These are phyloP conservation scores for Xerocomus amazonicus DNA, from an alignment of 1,284 basidiomycete genomes.

Conservation along the genomic window DNA sequence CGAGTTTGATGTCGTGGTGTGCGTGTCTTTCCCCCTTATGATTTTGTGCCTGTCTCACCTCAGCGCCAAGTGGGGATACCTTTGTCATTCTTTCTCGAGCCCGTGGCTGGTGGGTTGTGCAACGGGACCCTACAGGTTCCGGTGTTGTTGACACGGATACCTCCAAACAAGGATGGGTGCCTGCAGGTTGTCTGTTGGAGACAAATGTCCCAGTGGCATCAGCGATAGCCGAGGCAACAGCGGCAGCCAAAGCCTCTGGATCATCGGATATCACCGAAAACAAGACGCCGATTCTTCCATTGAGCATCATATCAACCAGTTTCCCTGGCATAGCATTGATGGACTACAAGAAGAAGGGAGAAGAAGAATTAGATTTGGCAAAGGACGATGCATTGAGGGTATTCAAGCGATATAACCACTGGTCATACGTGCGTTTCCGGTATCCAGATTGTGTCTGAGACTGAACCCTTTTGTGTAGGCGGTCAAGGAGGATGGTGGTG, in stretches of 20 bases:
- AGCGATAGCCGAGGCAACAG: constrained; percentile 74
- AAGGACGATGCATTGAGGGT: constrained; percentile 88
- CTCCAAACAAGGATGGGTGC: constrained; percentile 82
- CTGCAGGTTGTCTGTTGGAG: constrained; percentile 92
- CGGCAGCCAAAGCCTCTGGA: constrained; percentile 42
- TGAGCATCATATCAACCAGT: constrained; percentile 88
- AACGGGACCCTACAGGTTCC: constrained; percentile 84
- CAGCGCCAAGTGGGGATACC: constrained; percentile 65
- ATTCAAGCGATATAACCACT: constrained; percentile 97
- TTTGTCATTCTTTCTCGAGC: constrained; percentile 93
- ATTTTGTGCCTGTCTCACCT: constrained; percentile 11
- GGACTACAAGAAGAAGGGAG: constrained; percentile 90
- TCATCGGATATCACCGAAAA: constrained; percentile 41
- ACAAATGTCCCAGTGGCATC: constrained; percentile 77
- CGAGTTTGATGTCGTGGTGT: constrained; percentile 97
- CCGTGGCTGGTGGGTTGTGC: constrained; percentile 99
- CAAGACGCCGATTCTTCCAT: constrained; percentile 78
- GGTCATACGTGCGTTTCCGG: constrained; percentile 76
- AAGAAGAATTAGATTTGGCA: constrained; percentile 81
- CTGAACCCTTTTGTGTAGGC: constrained; percentile 45
- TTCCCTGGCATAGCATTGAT: constrained; percentile 93
- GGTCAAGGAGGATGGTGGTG: constrained; percentile 83
- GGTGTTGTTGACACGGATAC: constrained; percentile 77
- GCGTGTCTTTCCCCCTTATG: constrained; percentile 35
- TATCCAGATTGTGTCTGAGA: neutral